These are phyloP conservation scores for Sugiyamaella chiloensis DNA, from an alignment of 805 yeast genomes.

Conservation along the genomic window DNA sequence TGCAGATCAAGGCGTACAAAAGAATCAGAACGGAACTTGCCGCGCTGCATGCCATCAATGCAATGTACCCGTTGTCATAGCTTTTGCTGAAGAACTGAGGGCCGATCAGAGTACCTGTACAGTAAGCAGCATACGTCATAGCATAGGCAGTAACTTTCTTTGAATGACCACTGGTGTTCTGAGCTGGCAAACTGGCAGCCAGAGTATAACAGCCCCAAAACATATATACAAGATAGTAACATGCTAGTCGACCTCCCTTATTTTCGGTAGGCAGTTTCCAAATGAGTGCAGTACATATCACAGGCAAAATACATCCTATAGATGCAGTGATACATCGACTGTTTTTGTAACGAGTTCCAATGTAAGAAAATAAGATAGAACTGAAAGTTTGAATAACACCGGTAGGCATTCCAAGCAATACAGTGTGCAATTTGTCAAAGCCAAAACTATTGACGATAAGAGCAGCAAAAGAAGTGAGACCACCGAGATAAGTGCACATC, in stretches of 20 bases:
- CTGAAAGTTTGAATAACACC: conserved; percentile 33
- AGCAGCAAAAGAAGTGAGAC: conserved; percentile 46
- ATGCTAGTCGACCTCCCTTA: conserved; percentile 13
- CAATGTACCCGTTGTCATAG: conserved; percentile 12
- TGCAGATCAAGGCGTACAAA: conserved; percentile 9
- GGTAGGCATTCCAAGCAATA: conserved; percentile 47
- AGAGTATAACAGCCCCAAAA: conserved; percentile 16
- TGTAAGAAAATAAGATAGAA: conserved; percentile 8
- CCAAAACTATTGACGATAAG: conserved; percentile 38
- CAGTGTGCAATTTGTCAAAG: conserved; percentile 37
- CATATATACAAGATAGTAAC: conserved; percentile 11
- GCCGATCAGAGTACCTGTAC: conserved; percentile 61
- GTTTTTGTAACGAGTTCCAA: conserved; percentile 15
- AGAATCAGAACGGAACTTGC: conserved; percentile 5
- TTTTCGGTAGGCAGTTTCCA: conserved; percentile 17
- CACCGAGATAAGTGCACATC: conserved; percentile 33
- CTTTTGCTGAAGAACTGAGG: conserved; percentile 52
- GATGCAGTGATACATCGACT: conserved; percentile 11
- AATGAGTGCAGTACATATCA: conserved; percentile 12
- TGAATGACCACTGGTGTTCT: conserved; percentile 51
- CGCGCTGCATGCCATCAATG: conserved; percentile 12
- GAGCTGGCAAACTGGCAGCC: conserved; percentile 39
- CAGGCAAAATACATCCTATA: conserved; percentile 12
- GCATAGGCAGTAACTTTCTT: conserved; percentile 51
- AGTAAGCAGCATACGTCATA: conserved; percentile 55